These are phyloP conservation scores for Hypoxylon intermedium DNA, from an alignment of 495 filamentous ascomycete species.

Conservation along the genomic window DNA sequence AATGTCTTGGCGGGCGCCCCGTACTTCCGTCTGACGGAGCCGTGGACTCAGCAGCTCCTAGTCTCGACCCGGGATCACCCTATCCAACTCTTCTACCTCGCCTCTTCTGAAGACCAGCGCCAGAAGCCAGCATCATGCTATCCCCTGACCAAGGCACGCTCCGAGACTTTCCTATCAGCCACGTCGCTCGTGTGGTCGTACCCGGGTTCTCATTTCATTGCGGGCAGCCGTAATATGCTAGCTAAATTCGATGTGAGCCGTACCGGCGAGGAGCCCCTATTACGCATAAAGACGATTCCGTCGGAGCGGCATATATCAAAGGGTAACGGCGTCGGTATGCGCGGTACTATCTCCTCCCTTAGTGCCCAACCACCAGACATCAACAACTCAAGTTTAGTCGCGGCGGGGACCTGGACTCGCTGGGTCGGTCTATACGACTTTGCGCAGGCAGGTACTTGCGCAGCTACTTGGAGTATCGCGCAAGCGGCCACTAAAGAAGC, in stretches of 20 bases:
- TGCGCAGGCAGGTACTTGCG: slow-evolving; percentile 66
- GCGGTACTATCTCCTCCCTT: slow-evolving; percentile 79
- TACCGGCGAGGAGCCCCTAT: slow-evolving; percentile 64
- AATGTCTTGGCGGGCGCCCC: slow-evolving; percentile 77
- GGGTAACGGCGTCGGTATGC: slow-evolving; percentile 79
- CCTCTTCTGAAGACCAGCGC: slow-evolving; percentile 42
- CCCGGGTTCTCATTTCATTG: slow-evolving; percentile 68
- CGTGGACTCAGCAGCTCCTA: slow-evolving; percentile 71
- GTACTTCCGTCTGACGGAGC: slow-evolving; percentile 69
- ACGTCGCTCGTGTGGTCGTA: slow-evolving; percentile 74
- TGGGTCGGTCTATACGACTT: slow-evolving; percentile 79
- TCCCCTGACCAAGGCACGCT: slow-evolving; percentile 72
- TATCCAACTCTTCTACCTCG: slow-evolving; percentile 68
- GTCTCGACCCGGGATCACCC: slow-evolving; percentile 73
- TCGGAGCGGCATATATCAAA: slow-evolving; percentile 74
- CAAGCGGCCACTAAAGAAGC: slow-evolving; percentile 45
- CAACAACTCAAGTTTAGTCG: slow-evolving; percentile 62
- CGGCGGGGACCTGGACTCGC: slow-evolving; percentile 82
- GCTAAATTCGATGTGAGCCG: slow-evolving; percentile 79
- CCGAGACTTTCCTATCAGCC: slow-evolving; percentile 79
- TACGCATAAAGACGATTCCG: slow-evolving; percentile 72
- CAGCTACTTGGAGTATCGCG: slow-evolving; percentile 69
- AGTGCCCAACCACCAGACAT: slow-evolving; percentile 42
- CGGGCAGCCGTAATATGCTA: slow-evolving; percentile 76
- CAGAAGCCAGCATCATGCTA: slow-evolving; percentile 65